Evolutionary conservation across 1,284 basidiomycete species (phyloP).

Genomic region (Ustilago curta): DNA sequence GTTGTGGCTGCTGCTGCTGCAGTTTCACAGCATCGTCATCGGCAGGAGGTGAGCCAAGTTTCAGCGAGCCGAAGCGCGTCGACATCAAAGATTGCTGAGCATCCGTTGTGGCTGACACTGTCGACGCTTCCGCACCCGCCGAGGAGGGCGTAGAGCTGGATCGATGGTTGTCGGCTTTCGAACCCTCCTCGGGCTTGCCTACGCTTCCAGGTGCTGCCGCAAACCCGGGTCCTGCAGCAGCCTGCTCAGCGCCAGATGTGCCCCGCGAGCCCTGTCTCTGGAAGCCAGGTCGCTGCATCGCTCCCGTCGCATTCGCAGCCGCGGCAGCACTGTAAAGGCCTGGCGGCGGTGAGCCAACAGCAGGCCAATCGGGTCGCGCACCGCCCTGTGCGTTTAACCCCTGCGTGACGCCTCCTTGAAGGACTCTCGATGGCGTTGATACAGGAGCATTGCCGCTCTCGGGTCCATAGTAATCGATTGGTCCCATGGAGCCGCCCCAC

Average conservation of each 20-base stretch:
- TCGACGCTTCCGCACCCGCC: conserved; percentile 23
- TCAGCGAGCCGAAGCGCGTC: conserved; percentile 52
- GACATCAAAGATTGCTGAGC: conserved; percentile 17
- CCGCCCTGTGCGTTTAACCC: conserved; percentile 16
- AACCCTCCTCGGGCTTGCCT: conserved; percentile 42
- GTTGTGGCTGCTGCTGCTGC: conserved; percentile 23
- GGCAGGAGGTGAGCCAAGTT: conserved; percentile 45
- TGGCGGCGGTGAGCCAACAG: conserved; percentile 54
- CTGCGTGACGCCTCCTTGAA: conserved; percentile 10
- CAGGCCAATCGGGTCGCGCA: conserved; percentile 50
- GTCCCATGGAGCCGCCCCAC: conserved; percentile 58
- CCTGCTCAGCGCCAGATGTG: conserved; percentile 21
- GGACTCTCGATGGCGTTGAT: conserved; percentile 16
- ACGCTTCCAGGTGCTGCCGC: background rate
- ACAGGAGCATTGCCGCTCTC: conserved; percentile 30
- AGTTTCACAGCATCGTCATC: conserved; percentile 24
- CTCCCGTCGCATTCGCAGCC: background rate
- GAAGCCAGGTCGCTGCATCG: conserved; percentile 31
- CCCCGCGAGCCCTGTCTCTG: conserved; percentile 43
- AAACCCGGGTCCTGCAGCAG: background rate
- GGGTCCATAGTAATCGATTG: conserved; percentile 59
- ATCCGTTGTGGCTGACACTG: conserved; percentile 1
- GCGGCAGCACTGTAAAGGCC: conserved; percentile 23
- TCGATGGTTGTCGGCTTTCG: conserved; percentile 25
- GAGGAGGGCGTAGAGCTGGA: conserved; percentile 30